Evolutionary conservation across 1,139 yeast species (phyloP).

Genomic region (Suhomyces bokatorum): DNA sequence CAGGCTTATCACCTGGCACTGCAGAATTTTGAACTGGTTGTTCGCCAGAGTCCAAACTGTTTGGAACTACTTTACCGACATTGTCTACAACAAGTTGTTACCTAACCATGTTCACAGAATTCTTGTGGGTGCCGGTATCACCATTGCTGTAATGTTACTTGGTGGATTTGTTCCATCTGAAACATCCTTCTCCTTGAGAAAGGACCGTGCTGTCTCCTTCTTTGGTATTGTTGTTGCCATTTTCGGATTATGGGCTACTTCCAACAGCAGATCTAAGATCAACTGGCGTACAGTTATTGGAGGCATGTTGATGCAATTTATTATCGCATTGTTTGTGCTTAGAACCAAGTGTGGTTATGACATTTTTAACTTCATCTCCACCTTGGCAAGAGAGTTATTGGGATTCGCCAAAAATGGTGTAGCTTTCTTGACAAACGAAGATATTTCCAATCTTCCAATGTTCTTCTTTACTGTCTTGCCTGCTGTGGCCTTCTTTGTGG

Average conservation of each 20-base stretch:
- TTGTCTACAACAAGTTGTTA: conserved; percentile 39
- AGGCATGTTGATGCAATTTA: conserved; percentile 63
- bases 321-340: conserved; percentile 62
- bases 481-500: conserved; percentile 64
- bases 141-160: conserved; percentile 49
- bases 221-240: conserved; percentile 57
- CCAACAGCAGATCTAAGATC: conserved; percentile 47
- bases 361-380: conserved; percentile 61
- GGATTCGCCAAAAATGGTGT: conserved; percentile 66
- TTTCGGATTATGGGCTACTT: conserved; percentile 46
- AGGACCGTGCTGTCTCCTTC: conserved; percentile 61
- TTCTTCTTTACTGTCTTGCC: conserved; percentile 65
- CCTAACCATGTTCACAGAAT: conserved; percentile 41
- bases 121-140: conserved; percentile 46
- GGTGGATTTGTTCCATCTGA: conserved; percentile 60
- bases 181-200: conserved; percentile 47
- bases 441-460: conserved; percentile 41
- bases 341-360: conserved; percentile 64
- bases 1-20: conserved; percentile 56
- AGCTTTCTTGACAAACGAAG: conserved; percentile 53
- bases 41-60: conserved; percentile 26
- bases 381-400: conserved; percentile 58
- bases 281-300: conserved; percentile 65
- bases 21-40: conserved; percentile 39
- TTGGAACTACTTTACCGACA: conserved; percentile 46